Conservation (phyloP, 2,329 filamentous ascomycete species). For the Sarocladium kiliense region DNA sequence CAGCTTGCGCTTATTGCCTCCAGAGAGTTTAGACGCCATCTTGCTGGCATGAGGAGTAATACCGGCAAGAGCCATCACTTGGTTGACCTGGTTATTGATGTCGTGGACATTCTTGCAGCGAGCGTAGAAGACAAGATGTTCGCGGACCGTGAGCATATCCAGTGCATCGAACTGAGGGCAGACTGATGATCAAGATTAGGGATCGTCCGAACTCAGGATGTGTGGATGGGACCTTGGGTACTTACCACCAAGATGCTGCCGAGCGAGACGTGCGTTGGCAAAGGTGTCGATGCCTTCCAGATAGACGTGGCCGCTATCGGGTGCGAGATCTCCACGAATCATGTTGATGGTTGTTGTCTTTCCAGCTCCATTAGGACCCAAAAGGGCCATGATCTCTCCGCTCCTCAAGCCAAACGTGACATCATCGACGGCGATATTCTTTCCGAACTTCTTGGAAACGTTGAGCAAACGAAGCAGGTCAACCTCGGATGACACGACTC, state of each 20-base stretch:
- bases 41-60: slow-evolving; percentile 62
- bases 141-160: slow-evolving; percentile 76
- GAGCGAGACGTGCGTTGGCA: slow-evolving; percentile 44
- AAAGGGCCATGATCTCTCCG: slow-evolving; percentile 74
- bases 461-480: slow-evolving; percentile 67
- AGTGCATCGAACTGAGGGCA: slow-evolving; percentile 69
- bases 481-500: slow-evolving; percentile 46
- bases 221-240: slow-evolving; percentile 28
- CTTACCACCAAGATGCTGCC: slow-evolving; percentile 60
- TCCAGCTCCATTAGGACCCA: slow-evolving; percentile 82
- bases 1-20: slow-evolving; percentile 83
- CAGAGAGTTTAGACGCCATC: slow-evolving; percentile 70
- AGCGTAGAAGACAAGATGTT: slow-evolving; percentile 79
- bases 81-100: slow-evolving; percentile 65
- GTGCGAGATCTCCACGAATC: slow-evolving; percentile 73
- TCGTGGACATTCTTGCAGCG: slow-evolving; percentile 69
- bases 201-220: slow-evolving; percentile 30
- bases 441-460: slow-evolving; percentile 68
- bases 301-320: slow-evolving; percentile 31
- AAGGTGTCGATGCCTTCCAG: background rate
- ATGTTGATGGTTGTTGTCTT: slow-evolving; percentile 81
- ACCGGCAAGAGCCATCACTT: slow-evolving; percentile 69
- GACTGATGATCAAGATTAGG: slow-evolving; percentile 51
- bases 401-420: slow-evolving; percentile 70
- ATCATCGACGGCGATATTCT: slow-evolving; percentile 70